Base-by-base conservation (phyloP, 352 stramenopile species). In the Phytophthora litchii region DNA sequence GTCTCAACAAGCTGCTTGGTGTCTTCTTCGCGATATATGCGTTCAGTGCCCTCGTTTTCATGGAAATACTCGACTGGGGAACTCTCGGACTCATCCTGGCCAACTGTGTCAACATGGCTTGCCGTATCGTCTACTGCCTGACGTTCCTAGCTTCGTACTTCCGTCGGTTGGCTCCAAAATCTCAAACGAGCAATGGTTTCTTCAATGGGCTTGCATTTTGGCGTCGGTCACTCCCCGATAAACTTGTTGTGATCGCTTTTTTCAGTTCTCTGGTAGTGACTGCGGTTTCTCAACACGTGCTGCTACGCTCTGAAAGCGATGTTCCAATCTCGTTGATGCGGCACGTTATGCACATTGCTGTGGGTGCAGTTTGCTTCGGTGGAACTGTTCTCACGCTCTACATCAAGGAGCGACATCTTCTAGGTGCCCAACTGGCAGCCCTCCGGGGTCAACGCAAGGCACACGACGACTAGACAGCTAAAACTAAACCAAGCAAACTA, bases 41-140 rank as follows among this genome's bases (percentile, higher is more conserved):
- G 0, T 29, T 71, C 12, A 88, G 67, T 40, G 74, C 88, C 13
- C 72, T 86, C 32, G 21, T 84, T 10, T 89, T 96, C 51, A 86
- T 95, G 74, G 60, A 74, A 47, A 48, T 73, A 3, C 56, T 90
- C 8, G 50, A 76, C 29, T 73, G 85, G 37, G 84, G 81, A 9
- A 89, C 78, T 0, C 34, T 82, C 0, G 88, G 88, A 2, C 88
- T 96, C 45, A 92, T 96, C 47, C 52, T 93, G 31, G 86, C 88
- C 9, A 96, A 96, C 51, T 92, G 86, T 48, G 76, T 95, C 54
- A 95, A 94, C 59, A 96, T 96, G 88, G 60, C 53, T 16, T 93
- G 85, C 54, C 88, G 88, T 2, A 93, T 96, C 44, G 11, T 76
- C 14, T 96, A 93, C 62, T 94, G 88, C 48, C 54, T 95, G 49